Percentiles rank a stretch among this genome's conserved stretches.
phyloP scores from a whole-genome alignment of 768 basidiomycete genomes.

The Leccinellum luteum region DNA sequence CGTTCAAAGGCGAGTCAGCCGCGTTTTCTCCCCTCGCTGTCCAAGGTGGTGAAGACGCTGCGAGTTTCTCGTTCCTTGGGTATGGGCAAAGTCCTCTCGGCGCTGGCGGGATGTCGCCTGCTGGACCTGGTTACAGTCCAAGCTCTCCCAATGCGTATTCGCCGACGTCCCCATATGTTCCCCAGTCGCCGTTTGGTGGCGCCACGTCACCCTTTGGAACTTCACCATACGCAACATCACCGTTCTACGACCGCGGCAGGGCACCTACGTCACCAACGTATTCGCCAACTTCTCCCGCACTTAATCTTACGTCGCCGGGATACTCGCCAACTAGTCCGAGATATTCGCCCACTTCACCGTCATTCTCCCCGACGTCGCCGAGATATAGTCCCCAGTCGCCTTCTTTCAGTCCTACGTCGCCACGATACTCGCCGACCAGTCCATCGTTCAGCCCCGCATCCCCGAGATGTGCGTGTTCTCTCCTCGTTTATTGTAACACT shows the following conservation, averaged over 20 bases:
- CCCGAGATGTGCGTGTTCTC: conserved; percentile 67
- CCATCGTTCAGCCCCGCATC: conserved; percentile 93
- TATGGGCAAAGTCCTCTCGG: conserved; percentile 87
- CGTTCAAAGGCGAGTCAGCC: conserved; percentile 81
- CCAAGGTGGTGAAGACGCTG: conserved; percentile 79
- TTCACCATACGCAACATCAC: conserved; percentile 82
- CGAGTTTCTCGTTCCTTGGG: conserved; percentile 68
- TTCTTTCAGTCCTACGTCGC: conserved; percentile 87
- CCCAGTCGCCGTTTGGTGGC: conserved; percentile 80
- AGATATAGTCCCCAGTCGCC: conserved; percentile 88
- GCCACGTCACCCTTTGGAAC: conserved; percentile 81
- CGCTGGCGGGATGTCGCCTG: conserved; percentile 87
- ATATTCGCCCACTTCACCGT: conserved; percentile 83
- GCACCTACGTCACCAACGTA: conserved; percentile 78
- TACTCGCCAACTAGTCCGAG: conserved; percentile 68
- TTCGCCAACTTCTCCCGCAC: conserved; percentile 83
- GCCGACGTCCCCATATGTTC: conserved; percentile 87
- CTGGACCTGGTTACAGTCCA: conserved; percentile 83
- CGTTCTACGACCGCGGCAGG: conserved; percentile 69
- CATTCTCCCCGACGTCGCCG: conserved; percentile 83
- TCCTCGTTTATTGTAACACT: not conserved
- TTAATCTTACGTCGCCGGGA: conserved; percentile 78
- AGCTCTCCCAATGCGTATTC: conserved; percentile 89
- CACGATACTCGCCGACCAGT: conserved; percentile 84
- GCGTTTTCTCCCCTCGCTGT: conserved; percentile 95